Evolutionary conservation across 2,329 filamentous ascomycete genomes (phyloP), one percentile per base, ranked within the genome.

Genomic region (Eutypella sp.): DNA sequence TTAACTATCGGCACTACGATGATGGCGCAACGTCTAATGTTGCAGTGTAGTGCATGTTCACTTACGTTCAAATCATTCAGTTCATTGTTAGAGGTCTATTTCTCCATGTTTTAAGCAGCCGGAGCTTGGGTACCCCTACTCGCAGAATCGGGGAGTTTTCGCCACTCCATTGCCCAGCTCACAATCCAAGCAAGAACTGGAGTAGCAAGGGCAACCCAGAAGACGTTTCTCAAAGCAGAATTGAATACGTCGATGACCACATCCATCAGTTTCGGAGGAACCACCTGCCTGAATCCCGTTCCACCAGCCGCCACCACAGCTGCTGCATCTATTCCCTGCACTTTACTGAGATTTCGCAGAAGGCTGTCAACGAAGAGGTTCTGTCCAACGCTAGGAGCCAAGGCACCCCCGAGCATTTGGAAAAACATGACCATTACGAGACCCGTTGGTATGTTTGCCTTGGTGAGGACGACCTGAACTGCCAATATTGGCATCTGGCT

Each of bases 401-500:
- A 33, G 20, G 45, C 41, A 27, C 41, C 41, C 19, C 45, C 45
- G 24, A 47, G 41, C 8, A 19, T 11, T 29, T 44, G 45, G 41
- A 44, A 40, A 40, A 47, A 16, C 23, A 47, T 27, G 34, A 47
- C 34, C 25, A 44, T 40, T n/a, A 41, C 45, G 13, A 36, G 5
- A 10, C 34, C 45, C 6, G 37, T 44, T 11, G 45, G 45, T 13
- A 47, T 15, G 29, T 47, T 49, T 2, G 53, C 45, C 4, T 47
- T 38, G 18, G 18, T n/a, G 40, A 55, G 44, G 23, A 54, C 44
- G 33, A 47, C 45, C 27, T 52, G 40, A 11, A 52, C 47, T 23
- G 49, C 49, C 19, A 50, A 16, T 13, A 52, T 41, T 19, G 47
- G 41, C 37, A 52, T 44, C 31, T 52, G 49, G 20, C 34, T 23